Conservation (phyloP, 2,329 filamentous ascomycete species). For the Chrysoporthe deuterocubensis region DNA sequence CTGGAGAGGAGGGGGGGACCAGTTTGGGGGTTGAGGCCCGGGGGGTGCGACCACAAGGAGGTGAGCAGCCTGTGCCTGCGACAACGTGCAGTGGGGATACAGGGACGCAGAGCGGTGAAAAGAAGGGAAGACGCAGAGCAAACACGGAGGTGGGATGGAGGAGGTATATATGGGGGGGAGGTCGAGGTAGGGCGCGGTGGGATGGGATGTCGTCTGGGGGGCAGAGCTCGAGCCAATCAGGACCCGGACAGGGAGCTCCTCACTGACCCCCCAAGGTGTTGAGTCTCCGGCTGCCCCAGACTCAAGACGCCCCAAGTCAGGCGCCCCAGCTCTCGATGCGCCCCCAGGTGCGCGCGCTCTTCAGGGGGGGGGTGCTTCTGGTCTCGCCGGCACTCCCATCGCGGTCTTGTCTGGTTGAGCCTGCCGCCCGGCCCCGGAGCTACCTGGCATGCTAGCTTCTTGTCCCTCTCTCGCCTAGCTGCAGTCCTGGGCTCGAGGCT, state of each 20-base stretch:
- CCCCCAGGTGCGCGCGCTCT: not conserved
- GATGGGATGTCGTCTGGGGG: constrained; percentile 30
- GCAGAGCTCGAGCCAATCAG: constrained; percentile 37
- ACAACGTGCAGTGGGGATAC: not conserved
- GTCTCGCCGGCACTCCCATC: not conserved
- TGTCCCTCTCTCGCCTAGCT: not conserved
- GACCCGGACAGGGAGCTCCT: constrained; percentile 31
- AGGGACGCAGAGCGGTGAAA: constrained; percentile 8
- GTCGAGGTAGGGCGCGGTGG: constrained; percentile 28
- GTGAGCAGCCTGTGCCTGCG: constrained; percentile 12
- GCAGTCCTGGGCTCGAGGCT: not conserved
- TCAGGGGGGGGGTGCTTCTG: not conserved
- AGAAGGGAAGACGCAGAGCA: constrained; percentile 23
- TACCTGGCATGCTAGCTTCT: not conserved
- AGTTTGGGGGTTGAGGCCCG: constrained; percentile 9
- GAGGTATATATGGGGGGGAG: constrained; percentile 35
- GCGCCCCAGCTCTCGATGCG: not conserved
- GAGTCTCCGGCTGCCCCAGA: constrained; percentile 20
- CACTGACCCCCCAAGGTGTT: constrained; percentile 11
- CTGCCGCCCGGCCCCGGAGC: not conserved
- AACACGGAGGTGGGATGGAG: constrained; percentile 32
- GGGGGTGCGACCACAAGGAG: constrained; percentile 18
- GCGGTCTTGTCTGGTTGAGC: not conserved
- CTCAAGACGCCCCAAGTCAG: constrained; percentile 3
- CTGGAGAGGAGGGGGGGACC: constrained; percentile 14